Evolutionary conservation across 345 rosid species (phyloP), one percentile per base, ranked within the genome.

Genomic region (Pseudoturritis turrita): DNA sequence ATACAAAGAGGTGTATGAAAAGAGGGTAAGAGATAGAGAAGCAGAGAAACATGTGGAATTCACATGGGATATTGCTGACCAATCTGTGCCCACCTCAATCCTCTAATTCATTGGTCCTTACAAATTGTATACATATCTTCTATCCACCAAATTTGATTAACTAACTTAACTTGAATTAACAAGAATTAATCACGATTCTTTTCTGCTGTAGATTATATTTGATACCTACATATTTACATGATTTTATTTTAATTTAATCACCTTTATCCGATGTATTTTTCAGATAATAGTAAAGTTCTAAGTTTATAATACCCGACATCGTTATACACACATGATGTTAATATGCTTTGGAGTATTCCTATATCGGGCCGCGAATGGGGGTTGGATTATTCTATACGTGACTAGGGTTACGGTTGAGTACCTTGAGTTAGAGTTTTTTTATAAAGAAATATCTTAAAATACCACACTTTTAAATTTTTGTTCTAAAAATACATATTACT

Each of bases 41-140:
- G 79, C 64, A 76, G 75, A 62, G 60, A 39, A 44, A 62, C 79
- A 69, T 76, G 79, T 69, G 79, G 70, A 62, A 54, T 25, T 62
- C 75, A 76, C 79, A 76, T 76, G 79, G 79, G 53, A 10, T 54
- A 25, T 76, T 69, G 70, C 79, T 76, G 65, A 76, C 70, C 70
- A 55, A 55, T 62, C 74, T 69, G 65, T 62, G 70, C 75, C 70
- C 75, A 75, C 79, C 75, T 75, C 79, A 68, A 54, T 54, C 75
- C 37, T 59, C 70, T 26, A 62, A 19, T 41, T 59, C 70, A 53
- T 75, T 61, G 70, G 64, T 68, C 58, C 64, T 62, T 46, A 31
- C n/a, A 41, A 75, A 68, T 31, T 60, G 33, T 59, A 8, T 51
- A 40, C 61, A 49, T 59, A 13, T 56, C 57, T 47, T 73, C 39